Percentiles rank a stretch among this genome's conserved stretches.
Conservation (phyloP, 192 early-diverging fungal species). For the Entomortierella lignicola region DNA sequence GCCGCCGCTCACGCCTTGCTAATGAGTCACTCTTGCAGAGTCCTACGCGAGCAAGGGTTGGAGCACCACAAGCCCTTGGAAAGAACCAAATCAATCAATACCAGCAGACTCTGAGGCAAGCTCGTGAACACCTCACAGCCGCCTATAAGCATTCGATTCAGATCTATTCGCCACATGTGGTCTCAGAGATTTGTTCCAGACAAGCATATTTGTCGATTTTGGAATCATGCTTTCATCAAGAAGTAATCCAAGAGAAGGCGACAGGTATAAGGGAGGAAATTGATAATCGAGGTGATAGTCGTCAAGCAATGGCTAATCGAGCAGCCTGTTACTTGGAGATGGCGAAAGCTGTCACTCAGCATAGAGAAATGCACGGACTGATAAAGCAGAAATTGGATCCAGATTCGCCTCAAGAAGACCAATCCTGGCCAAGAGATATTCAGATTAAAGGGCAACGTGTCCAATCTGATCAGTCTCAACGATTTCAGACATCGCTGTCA, state of each 20-base stretch:
- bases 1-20: slow-evolving; percentile 22
- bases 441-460: background rate
- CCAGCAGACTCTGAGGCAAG: slow-evolving; percentile 3
- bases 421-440: slow-evolving; percentile 54
- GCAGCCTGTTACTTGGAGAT: slow-evolving; percentile 60
- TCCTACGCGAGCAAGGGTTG: background rate
- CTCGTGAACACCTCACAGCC: slow-evolving; percentile 10
- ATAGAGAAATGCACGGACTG: slow-evolving; percentile 69
- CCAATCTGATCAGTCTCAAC: background rate
- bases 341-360: slow-evolving; percentile 67
- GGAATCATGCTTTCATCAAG: slow-evolving; percentile 33
- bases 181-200: slow-evolving; percentile 22
- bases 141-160: slow-evolving; percentile 14
- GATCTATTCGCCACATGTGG: slow-evolving; percentile 14
- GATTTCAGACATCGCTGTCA: background rate
- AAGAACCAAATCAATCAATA: slow-evolving; percentile 4
- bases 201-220: slow-evolving; percentile 20
- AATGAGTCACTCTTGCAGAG: background rate
- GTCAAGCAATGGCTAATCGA: slow-evolving; percentile 12
- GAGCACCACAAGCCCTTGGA: background rate
- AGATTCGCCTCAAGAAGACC: slow-evolving; percentile 20
- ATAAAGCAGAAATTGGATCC: slow-evolving; percentile 59
- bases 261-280: background rate
- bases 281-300: background rate
- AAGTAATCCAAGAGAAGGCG: background rate